These are phyloP conservation scores for Immersiporthe knoxdaviesiana DNA, from an alignment of 2,329 filamentous ascomycete genomes.

Conservation along the genomic window DNA sequence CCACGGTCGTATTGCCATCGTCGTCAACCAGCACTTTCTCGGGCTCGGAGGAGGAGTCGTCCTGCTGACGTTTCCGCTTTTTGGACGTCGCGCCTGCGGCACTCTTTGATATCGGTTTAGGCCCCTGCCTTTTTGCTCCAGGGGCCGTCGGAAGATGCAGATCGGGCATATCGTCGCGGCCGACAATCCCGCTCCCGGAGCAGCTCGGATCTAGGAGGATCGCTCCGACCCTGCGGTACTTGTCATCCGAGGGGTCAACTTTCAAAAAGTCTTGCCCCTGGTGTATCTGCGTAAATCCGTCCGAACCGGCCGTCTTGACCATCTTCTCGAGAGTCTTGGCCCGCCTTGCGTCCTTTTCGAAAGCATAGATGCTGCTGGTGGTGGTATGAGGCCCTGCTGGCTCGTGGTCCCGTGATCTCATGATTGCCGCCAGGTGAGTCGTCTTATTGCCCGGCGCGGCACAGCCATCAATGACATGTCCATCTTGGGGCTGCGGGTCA, in stretches of 20 bases:
- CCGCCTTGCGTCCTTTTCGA: constrained; percentile 74
- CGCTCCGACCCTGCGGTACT: constrained; percentile 73
- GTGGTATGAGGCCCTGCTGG: constrained; percentile 32
- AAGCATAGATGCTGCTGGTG: constrained; percentile 65
- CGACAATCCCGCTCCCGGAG: constrained; percentile 92
- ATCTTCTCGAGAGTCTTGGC: constrained; percentile 82
- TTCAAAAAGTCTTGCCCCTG: constrained; percentile 81
- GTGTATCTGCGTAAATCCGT: constrained; percentile 67
- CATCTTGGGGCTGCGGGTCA: constrained; percentile 66
- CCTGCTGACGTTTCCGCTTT: constrained; percentile 52
- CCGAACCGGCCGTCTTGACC: constrained; percentile 76
- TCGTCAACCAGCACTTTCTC: constrained; percentile 55
- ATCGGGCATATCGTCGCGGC: constrained; percentile 76
- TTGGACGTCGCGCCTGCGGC: constrained; percentile 32
- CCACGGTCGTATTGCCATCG: constrained; percentile 55
- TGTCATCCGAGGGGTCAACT: constrained; percentile 64
- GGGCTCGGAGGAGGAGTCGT: constrained; percentile 36
- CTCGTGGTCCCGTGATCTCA: constrained; percentile 51
- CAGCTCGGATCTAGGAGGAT: constrained; percentile 92
- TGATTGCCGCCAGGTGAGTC: constrained; percentile 82
- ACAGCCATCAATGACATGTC: constrained; percentile 88
- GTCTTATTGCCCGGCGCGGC: constrained; percentile 98
- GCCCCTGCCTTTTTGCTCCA: constrained; percentile 21
- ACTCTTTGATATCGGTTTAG: constrained; percentile 29
- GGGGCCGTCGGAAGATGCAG: constrained; percentile 59